Conservation (phyloP, 1,139 yeast species). For the Saccharomyces hybrid region DNA sequence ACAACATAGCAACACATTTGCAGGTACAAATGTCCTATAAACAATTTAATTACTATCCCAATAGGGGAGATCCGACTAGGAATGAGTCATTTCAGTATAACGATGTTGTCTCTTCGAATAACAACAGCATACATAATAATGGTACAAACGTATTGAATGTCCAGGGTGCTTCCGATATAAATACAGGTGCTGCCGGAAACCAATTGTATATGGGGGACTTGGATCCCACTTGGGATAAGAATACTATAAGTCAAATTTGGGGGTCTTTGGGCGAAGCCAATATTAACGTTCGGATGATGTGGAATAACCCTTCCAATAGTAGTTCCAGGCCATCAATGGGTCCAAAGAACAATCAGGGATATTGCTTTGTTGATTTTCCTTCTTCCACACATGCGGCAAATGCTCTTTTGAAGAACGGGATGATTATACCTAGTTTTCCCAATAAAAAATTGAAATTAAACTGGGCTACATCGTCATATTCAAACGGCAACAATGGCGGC, state of each 20-base stretch:
- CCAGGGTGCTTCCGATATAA: background rate
- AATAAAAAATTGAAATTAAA: conserved; percentile 57
- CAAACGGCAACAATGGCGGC: conserved; percentile 19
- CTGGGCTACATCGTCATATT: conserved; percentile 66
- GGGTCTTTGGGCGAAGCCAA: conserved; percentile 33
- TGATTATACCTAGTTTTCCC: conserved; percentile 51
- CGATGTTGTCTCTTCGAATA: background rate
- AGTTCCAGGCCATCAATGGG: conserved; percentile 14
- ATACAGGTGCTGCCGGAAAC: conserved; percentile 1
- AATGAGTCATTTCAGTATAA: background rate
- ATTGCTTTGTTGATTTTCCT: conserved; percentile 66
- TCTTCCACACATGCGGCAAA: conserved; percentile 56
- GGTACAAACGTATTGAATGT: background rate
- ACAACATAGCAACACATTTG: background rate
- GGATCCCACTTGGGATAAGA: conserved; percentile 67
- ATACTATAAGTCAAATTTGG: conserved; percentile 54
- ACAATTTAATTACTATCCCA: background rate
- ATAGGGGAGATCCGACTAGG: background rate
- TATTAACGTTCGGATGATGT: conserved; percentile 45
- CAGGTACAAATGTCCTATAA: conserved; percentile 6
- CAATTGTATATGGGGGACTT: conserved; percentile 58
- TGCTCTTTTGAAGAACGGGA: conserved; percentile 59
- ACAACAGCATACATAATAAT: background rate
- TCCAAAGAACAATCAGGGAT: conserved; percentile 49
- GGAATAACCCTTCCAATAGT: conserved; percentile 24